phyloP scores from a whole-genome alignment of 306 rosid genomes.

The Begonia loranthoides region DNA sequence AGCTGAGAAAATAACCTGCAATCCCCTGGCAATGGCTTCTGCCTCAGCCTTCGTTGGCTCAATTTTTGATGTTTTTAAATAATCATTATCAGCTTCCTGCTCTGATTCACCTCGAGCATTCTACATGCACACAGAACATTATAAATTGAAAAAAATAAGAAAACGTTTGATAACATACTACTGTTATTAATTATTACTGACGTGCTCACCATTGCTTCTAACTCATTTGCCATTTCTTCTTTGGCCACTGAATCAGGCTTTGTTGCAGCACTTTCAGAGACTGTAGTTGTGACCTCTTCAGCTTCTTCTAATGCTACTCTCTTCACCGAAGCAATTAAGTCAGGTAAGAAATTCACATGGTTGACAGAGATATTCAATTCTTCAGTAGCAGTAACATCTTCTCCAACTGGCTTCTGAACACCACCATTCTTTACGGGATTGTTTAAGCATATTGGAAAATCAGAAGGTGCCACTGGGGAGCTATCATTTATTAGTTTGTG shows the following conservation, averaged over 20 bases:
- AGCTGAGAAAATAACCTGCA: constrained; percentile 48
- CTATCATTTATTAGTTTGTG: constrained; percentile 20
- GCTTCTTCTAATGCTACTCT: constrained; percentile 55
- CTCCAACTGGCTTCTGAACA: constrained; percentile 24
- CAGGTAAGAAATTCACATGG: constrained; percentile 59
- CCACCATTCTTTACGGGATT: constrained; percentile 22
- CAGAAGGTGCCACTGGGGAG: constrained; percentile 16
- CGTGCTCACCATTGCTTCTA: constrained; percentile 46
- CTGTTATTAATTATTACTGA: no score
- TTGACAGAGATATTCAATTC: constrained; percentile 25
- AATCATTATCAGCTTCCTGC: constrained; percentile 55
- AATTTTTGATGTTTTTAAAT: constrained; percentile 43
- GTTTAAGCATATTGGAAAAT: constrained; percentile 20
- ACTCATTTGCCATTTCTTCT: constrained; percentile 40
- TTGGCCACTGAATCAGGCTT: constrained; percentile 16
- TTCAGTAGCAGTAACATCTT: constrained; percentile 27
- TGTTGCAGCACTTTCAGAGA: constrained; percentile 24
- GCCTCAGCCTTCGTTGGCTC: constrained; percentile 96
- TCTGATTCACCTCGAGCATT: constrained; percentile 54
- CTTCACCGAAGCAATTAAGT: constrained; percentile 76
- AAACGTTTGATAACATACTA: no score
- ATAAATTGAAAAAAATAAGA: constrained; percentile 10
- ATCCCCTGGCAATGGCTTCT: constrained; percentile 85
- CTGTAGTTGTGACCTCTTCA: constrained; percentile 40
- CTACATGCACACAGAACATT: constrained; percentile 30